These are phyloP conservation scores for Chrysoporthe deuterocubensis DNA, from an alignment of 2,329 filamentous ascomycete genomes.

Conservation along the genomic window DNA sequence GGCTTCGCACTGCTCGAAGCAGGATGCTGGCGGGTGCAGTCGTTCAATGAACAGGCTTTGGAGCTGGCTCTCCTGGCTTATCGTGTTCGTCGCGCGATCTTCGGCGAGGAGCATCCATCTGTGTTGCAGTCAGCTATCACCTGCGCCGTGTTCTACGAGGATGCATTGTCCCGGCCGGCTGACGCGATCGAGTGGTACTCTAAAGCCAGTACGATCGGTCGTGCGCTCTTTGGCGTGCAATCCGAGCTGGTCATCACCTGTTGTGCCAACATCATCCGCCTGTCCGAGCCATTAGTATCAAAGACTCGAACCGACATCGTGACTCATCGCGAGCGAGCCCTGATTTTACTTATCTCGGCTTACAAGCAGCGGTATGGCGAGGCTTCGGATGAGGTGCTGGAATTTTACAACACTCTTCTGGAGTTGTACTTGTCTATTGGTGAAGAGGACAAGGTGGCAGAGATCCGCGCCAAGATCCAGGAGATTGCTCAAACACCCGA, in stretches of 20 bases:
- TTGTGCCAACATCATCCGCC: slow-evolving; percentile 1
- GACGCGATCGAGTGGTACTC: slow-evolving; percentile 7
- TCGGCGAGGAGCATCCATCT: neutral
- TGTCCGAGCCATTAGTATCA: neutral
- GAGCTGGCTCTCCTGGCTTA: neutral
- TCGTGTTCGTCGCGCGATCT: slow-evolving; percentile 5
- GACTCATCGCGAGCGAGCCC: slow-evolving; percentile 4
- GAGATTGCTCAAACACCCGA: neutral
- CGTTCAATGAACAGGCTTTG: neutral
- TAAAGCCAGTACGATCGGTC: slow-evolving; percentile 10
- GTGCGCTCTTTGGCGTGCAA: neutral
- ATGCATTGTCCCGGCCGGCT: neutral
- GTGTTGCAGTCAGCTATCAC: slow-evolving; percentile 7
- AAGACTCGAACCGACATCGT: neutral
- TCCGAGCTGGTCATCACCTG: slow-evolving; percentile 7
- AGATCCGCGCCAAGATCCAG: slow-evolving; percentile 8
- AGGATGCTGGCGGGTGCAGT: slow-evolving; percentile 6
- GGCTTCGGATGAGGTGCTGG: slow-evolving; percentile 3
- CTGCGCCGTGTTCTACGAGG: slow-evolving; percentile 5
- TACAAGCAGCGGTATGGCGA: slow-evolving; percentile 8
- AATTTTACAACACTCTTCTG: slow-evolving; percentile 4
- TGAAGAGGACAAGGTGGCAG: slow-evolving; percentile 3
- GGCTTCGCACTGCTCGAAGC: slow-evolving; percentile 3
- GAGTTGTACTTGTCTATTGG: slow-evolving; percentile 4
- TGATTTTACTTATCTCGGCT: neutral